Conservation (phyloP, 2,329 filamentous ascomycete genomes). For the Penicillium sp. region DNA sequence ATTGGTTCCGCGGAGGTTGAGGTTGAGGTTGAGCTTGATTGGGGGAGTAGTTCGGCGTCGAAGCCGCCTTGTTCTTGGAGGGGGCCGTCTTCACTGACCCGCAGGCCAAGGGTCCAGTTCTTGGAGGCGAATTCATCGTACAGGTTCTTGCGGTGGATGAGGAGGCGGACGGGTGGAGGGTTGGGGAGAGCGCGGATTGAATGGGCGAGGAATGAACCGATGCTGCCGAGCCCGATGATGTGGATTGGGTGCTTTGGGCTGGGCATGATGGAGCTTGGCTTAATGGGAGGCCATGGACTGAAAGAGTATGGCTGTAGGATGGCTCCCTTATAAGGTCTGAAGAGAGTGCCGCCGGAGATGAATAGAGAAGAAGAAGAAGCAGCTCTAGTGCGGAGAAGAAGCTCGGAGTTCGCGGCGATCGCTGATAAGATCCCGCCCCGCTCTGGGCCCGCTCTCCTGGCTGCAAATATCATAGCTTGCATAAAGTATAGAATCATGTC, state of each 20-base stretch:
- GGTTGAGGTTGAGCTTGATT: not conserved
- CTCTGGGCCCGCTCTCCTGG: not conserved
- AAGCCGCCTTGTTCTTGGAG: constrained; percentile 13
- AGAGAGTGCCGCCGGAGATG: not conserved
- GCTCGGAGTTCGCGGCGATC: not conserved
- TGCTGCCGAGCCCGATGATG: constrained; percentile 25
- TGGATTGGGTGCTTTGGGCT: constrained; percentile 9
- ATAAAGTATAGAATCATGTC: too few relatives aligned
- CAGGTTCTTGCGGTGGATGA: constrained; percentile 22
- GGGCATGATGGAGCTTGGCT: constrained; percentile 6
- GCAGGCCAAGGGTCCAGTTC: constrained; percentile 17
- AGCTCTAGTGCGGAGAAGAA: not conserved
- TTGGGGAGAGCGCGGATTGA: constrained; percentile 20
- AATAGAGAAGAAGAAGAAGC: not conserved
- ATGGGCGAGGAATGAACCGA: constrained; percentile 25
- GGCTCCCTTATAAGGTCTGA: not conserved
- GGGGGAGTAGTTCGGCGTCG: constrained; percentile 7
- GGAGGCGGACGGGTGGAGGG: constrained; percentile 22
- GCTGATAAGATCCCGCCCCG: not conserved
- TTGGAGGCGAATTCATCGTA: constrained; percentile 18
- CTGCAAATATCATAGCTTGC: too few relatives aligned
- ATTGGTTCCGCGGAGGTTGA: constrained; percentile 9
- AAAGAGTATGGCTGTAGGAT: too few relatives aligned
- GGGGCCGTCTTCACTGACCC: constrained; percentile 12
- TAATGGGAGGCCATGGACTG: not conserved